Base-by-base conservation (phyloP, 2,329 filamentous ascomycete genomes). In the Herpomyces periplanetae region DNA sequence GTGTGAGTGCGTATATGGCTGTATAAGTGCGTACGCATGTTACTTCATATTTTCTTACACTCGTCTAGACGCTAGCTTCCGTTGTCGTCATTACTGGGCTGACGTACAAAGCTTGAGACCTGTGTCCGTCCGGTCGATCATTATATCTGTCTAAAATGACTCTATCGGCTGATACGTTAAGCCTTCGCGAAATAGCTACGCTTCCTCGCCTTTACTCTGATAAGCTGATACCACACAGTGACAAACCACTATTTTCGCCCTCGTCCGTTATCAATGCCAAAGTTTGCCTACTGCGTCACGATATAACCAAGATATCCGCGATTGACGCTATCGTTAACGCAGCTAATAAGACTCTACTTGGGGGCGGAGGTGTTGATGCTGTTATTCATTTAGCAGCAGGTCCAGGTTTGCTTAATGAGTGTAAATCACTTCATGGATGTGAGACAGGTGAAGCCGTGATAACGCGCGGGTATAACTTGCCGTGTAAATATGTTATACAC, bases 281-380 rank as follows among this genome's bases (percentile, higher is more conserved):
- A 26, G 47, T 88, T 29, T 53, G 51, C 17, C 41, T 75, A 14
- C 47, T 69, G 27, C 50, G 53, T 22, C 53, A 55, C 28, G 69
- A 87, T 36, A 84, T 91, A 36, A 88, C 73, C 7, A 56, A 46
- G 7, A 51, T 91, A 3, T n/a, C n/a, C n/a, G 35, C 47, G 13
- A 49, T 71, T 17, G 66, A 71, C 31, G 62, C 63, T 26, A 80
- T 88, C 28, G 73, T 91, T 35, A 91, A 91, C 35, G 75, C 80
- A 1, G 75, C 80, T 17, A 91, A 91, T 36, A 40, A 39, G 5
- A 49, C 48, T 2, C 52, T 91, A 1, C 47, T 64, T 0, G 71
- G 73, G 21, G 80, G 80, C 20, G 69, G 71, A n/a, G 80, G 80
- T 13, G 71, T 91, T 8, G 45, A 48, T 22, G 44, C 44, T 15